Base-by-base conservation (phyloP, 1,139 yeast species). In the Pichia norvegensis region DNA sequence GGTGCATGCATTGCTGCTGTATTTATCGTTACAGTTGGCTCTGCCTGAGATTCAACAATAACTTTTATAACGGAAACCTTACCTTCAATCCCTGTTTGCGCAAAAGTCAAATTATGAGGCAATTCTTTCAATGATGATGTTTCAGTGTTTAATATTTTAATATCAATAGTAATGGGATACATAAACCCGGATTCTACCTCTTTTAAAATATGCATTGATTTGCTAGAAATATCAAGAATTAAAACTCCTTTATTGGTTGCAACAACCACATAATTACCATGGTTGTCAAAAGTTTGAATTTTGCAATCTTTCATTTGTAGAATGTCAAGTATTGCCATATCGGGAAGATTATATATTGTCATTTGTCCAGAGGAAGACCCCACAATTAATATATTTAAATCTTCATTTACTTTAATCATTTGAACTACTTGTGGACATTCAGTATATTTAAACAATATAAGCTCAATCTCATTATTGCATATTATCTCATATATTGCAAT, bases 71-170 rank as follows among this genome's bases (percentile, higher is more conserved):
- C 76, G 0, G 95, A 83, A 0, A 86, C 92, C 40, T 95, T 69
- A 0, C 97, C 97, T 56, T 88, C 97, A 14, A 87, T 73, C 3
- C 95, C 82, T n/a, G 90, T 72, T 36, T 83, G 74, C 0, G 85
- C 88, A 61, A 79, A 87, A 0, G 95, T 95, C 19, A 43, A 21
- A 4, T 13, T 20, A 33, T 47, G 45, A 11, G 50, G 50, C 16
- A 40, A 23, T n/a, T 39, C 27, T 7, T 21, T 22, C n/a, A 21
- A 5, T 13, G n/a, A 13, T 20, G 35, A 21, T 37, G 68, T 66
- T 2, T 76, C 76, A 21, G 65, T 65, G 0, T 87, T 85, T 53
- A 80, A 72, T 43, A 82, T 69, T 51, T 72, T 70, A 25, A 87
- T 57, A 36, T 78, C 78, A 42, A 81, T 69, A 2, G 86, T 79